These are phyloP conservation scores for Saussurea involucrata DNA, from an alignment of 129 eudicot genomes.

Conservation along the genomic window DNA sequence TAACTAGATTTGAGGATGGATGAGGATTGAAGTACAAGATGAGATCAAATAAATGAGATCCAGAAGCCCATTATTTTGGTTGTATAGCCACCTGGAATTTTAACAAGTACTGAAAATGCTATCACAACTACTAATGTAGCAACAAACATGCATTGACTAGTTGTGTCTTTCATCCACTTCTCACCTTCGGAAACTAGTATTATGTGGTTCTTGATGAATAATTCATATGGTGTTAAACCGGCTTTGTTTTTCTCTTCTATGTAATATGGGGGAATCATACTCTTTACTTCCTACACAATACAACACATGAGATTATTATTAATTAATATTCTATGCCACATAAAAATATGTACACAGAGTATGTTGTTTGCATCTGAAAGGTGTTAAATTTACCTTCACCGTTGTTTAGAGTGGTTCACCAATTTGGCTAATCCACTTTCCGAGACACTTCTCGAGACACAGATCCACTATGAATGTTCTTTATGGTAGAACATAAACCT, in stretches of 20 bases:
- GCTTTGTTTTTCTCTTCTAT: not conserved
- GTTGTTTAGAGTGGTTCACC: too few relatives aligned
- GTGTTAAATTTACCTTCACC: too few relatives aligned
- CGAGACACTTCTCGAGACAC: too few relatives aligned
- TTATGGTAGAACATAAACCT: too few relatives aligned
- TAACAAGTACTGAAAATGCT: not conserved
- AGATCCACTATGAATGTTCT: too few relatives aligned
- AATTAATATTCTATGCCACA: too few relatives aligned
- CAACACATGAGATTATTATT: not conserved
- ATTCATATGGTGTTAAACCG: not conserved
- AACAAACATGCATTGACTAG: not conserved
- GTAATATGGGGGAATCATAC: not conserved
- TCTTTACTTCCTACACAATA: not conserved
- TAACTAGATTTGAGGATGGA: constrained; percentile 1
- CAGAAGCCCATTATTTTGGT: not conserved
- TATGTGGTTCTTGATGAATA: not conserved
- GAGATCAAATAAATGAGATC: not conserved
- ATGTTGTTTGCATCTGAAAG: too few relatives aligned
- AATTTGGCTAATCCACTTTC: too few relatives aligned
- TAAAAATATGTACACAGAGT: too few relatives aligned
- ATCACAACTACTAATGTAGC: not conserved
- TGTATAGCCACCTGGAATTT: not conserved
- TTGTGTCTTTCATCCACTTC: not conserved
- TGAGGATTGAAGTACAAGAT: not conserved
- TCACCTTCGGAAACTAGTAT: not conserved